These are phyloP conservation scores for Picea mariana DNA, from an alignment of 83 land plant genomes.

Conservation along the genomic window DNA sequence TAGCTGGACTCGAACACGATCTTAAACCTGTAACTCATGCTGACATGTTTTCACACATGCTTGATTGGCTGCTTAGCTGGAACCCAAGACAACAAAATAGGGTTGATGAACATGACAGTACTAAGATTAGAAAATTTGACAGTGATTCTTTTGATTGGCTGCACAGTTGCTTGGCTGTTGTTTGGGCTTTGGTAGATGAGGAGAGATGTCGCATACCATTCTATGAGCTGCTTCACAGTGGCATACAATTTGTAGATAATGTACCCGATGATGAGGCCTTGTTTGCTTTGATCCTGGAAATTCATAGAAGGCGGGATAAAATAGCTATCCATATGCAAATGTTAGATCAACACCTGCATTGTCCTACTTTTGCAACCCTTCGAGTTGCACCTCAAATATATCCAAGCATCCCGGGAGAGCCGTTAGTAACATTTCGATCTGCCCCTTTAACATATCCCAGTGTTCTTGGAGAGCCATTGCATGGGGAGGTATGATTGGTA, in stretches of 20 bases:
- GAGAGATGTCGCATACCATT: conserved; percentile 44
- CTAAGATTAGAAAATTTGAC: too few species aligned
- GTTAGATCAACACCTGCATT: conserved; percentile 97
- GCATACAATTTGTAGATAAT: conserved; percentile 82
- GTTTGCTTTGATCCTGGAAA: conserved; percentile 84
- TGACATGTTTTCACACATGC: too few species aligned
- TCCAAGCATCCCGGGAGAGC: conserved; percentile 68
- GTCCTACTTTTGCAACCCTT: conserved; percentile 92
- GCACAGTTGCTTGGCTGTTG: too few species aligned
- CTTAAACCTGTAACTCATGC: too few species aligned
- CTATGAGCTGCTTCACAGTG: conserved; percentile 92
- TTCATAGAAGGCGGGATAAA: conserved; percentile 95
- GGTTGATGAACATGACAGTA: too few species aligned
- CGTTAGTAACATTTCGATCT: conserved; percentile 56
- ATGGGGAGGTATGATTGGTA: conserved; percentile 84
- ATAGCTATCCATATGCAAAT: conserved; percentile 94
- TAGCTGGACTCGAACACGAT: too few species aligned
- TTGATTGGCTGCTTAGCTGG: too few species aligned
- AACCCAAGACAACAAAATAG: too few species aligned
- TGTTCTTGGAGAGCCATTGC: conserved; percentile 91
- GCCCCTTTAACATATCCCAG: conserved; percentile 88
- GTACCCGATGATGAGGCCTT: conserved; percentile 95
- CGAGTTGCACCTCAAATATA: conserved; percentile 58
- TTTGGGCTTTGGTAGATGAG: too few species aligned
- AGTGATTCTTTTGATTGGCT: too few species aligned